Evolutionary conservation across 2,329 filamentous ascomycete species (phyloP).

Genomic region (Sporothrix phasma): DNA sequence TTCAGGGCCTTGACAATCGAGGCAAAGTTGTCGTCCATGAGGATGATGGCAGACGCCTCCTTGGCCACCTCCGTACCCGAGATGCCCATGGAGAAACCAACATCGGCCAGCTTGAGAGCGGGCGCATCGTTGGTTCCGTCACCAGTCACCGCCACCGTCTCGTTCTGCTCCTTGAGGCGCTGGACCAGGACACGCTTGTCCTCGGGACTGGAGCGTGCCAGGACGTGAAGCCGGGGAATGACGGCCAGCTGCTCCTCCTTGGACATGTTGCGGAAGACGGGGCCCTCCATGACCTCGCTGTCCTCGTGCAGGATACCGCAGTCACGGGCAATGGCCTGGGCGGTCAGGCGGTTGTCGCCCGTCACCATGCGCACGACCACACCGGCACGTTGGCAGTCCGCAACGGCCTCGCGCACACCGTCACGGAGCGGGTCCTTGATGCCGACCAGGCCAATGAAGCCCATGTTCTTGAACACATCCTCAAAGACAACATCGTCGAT

Average conservation of each 20-base stretch:
- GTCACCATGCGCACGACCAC: constrained; percentile 80
- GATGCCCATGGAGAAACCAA: constrained; percentile 81
- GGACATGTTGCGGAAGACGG: constrained; percentile 63
- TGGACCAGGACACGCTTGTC: constrained; percentile 67
- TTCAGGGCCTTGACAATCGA: constrained; percentile 78
- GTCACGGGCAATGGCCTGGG: constrained; percentile 67
- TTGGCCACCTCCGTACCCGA: constrained; percentile 76
- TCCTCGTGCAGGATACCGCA: constrained; percentile 63
- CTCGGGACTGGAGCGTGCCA: constrained; percentile 65
- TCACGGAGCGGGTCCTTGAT: constrained; percentile 72
- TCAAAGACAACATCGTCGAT: constrained; percentile 55
- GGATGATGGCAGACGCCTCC: constrained; percentile 73
- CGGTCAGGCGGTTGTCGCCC: constrained; percentile 71
- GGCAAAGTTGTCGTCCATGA: constrained; percentile 81
- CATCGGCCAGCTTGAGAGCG: constrained; percentile 69
- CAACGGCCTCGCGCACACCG: constrained; percentile 64
- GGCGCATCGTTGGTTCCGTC: constrained; percentile 79
- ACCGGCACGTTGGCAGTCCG: constrained; percentile 62
- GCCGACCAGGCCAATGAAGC: constrained; percentile 60
- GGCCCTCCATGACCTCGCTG: constrained; percentile 67
- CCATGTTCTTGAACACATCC: constrained; percentile 57
- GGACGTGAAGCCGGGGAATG: constrained; percentile 59
- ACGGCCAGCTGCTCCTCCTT: constrained; percentile 55
- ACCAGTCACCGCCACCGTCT: constrained; percentile 74
- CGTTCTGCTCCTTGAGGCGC: constrained; percentile 59